Conservation (phyloP, 179 eudicot species). For the Silene vulgaris region DNA sequence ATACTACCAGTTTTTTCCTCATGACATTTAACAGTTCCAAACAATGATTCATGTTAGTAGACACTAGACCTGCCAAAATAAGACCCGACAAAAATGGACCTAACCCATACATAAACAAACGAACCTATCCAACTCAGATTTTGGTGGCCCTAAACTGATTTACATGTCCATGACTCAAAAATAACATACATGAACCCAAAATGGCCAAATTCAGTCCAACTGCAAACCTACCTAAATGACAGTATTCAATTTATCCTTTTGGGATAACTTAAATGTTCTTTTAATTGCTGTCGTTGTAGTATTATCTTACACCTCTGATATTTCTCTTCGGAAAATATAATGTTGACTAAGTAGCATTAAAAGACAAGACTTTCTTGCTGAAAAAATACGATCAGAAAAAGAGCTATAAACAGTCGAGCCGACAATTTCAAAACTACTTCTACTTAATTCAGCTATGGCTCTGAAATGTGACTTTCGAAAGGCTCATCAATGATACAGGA, state of each 20-base stretch:
- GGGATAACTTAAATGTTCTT: not conserved
- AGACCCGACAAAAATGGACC: not conserved
- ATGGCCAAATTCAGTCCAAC: not conserved
- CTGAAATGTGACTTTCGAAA: no score
- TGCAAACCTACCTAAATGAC: not conserved
- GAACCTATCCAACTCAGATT: not conserved
- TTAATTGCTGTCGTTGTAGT: not conserved
- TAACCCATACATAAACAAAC: not conserved
- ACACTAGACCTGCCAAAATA: not conserved
- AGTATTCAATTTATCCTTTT: not conserved
- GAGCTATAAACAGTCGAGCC: not conserved
- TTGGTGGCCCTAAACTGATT: not conserved
- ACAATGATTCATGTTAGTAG: not conserved
- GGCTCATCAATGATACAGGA: not conserved
- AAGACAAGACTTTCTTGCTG: not conserved
- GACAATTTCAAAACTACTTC: not conserved
- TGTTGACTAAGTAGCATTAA: not conserved
- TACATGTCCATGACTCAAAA: not conserved
- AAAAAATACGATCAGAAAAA: not conserved
- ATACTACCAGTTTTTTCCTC: not conserved
- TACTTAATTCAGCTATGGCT: not conserved
- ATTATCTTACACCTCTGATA: not conserved
- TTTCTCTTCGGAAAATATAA: not conserved
- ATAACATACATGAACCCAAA: no score
- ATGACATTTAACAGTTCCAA: not conserved